Conservation (phyloP, 805 yeast genomes). For the Metschnikowia cubensis region DNA sequence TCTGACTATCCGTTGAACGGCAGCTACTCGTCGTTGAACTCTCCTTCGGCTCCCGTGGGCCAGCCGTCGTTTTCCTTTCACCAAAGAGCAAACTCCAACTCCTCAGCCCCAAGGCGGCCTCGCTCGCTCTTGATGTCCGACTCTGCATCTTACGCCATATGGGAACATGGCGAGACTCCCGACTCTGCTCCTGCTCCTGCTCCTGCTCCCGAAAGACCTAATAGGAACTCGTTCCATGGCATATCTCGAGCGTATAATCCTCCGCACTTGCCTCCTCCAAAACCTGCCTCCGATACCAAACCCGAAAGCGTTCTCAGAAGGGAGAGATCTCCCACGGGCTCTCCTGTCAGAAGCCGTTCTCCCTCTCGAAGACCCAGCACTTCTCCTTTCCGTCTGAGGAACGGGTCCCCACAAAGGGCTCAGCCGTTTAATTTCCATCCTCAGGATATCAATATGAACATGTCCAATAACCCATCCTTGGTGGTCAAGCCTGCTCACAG, state of each 20-base stretch:
- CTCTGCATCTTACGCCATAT: conserved; percentile 22
- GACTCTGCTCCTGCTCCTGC: background rate
- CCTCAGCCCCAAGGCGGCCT: conserved; percentile 25
- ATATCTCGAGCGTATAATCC: conserved; percentile 15
- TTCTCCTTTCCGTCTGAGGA: conserved; percentile 12
- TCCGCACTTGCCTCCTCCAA: conserved; percentile 23
- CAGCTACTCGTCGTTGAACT: conserved; percentile 8
- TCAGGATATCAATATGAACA: conserved; percentile 31
- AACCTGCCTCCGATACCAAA: background rate
- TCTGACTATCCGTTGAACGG: conserved; percentile 4
- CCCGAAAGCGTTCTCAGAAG: background rate
- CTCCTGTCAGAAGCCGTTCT: conserved; percentile 29
- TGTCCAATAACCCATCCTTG: conserved; percentile 16
- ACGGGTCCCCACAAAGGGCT: conserved; percentile 16
- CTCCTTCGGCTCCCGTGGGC: conserved; percentile 14
- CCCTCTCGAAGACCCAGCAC: conserved; percentile 19
- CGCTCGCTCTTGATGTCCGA: conserved; percentile 33
- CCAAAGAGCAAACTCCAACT: conserved; percentile 12
- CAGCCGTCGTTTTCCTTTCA: conserved; percentile 14
- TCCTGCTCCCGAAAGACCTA: conserved; percentile 13
- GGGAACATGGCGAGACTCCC: conserved; percentile 23
- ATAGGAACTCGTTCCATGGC: conserved; percentile 21
- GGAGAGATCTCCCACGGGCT: conserved; percentile 23
- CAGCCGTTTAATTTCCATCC: conserved; percentile 67
- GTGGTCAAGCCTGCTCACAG: conserved; percentile 61